A percentile compares a stretch with the other conserved stretches of the same genome.
Conservation (phyloP, 139 green algal genomes). For the Trebouxia sp. region DNA sequence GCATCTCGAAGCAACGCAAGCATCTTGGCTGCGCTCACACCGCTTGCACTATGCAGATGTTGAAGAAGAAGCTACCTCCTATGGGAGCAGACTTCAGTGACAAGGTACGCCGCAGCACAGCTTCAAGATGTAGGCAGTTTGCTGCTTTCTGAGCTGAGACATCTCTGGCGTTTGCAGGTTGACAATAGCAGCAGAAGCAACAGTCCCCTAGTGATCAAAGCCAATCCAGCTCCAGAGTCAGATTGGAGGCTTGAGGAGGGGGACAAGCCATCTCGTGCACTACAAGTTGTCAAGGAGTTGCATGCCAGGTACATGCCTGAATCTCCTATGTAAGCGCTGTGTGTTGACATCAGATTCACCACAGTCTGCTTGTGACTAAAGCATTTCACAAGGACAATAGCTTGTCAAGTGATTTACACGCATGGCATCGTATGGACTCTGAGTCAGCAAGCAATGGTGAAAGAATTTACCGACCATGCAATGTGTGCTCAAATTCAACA, state of each 20-base stretch:
- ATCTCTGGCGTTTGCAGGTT: not conserved
- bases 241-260: constrained; percentile 25
- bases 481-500: not conserved
- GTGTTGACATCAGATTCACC: not conserved
- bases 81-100: not conserved
- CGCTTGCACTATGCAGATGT: no score
- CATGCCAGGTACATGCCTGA: constrained; percentile 63
- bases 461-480: not conserved
- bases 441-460: not conserved
- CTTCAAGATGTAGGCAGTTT: no score
- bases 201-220: not conserved
- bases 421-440: not conserved
- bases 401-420: not conserved
- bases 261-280: constrained; percentile 37
- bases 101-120: constrained; percentile 14
- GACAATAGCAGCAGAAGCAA: constrained; percentile 1
- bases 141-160: no score
- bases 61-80: constrained; percentile 20
- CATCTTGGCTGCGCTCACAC: no score
- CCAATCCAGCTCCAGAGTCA: constrained; percentile 1
- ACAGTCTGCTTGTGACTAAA: not conserved
- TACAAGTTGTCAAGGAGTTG: constrained; percentile 63
- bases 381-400: not conserved
- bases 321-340: not conserved
- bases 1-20: no score